A percentile compares a stretch with the other conserved stretches of the same genome.
These are phyloP conservation scores for Phytopythium delawarense DNA, from an alignment of 352 stramenopile species.

Conservation along the genomic window DNA sequence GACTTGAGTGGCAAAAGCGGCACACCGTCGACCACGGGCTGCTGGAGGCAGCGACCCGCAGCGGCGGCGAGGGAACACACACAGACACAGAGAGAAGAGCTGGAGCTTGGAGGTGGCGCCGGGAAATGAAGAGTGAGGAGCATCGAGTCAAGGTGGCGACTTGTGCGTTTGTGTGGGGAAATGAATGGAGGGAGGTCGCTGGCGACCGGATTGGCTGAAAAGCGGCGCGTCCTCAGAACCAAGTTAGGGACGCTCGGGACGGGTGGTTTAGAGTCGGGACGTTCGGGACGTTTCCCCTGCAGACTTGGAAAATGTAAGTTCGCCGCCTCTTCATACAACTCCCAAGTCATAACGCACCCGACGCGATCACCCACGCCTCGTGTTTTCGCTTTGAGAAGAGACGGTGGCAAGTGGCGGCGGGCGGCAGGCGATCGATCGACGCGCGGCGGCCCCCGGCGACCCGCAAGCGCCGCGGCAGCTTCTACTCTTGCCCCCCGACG, in stretches of 20 bases:
- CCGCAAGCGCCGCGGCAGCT: too few species aligned
- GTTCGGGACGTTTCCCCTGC: background rate
- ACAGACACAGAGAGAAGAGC: background rate
- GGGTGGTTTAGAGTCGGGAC: background rate
- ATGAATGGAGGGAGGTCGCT: conserved; percentile 1
- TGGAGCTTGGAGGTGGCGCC: background rate
- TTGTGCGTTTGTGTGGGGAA: background rate
- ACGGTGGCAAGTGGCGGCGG: background rate
- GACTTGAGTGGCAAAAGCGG: conserved; percentile 65
- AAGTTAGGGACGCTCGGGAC: background rate
- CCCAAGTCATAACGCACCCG: background rate
- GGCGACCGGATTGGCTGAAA: background rate
- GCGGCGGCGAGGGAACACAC: conserved; percentile 1
- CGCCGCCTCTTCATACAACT: background rate
- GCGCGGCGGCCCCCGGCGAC: background rate
- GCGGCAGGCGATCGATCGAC: background rate
- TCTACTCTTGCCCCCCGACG: background rate
- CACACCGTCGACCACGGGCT: conserved; percentile 6
- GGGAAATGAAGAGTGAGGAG: background rate
- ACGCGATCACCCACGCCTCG: too few species aligned
- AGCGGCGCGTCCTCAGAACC: background rate
- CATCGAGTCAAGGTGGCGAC: background rate
- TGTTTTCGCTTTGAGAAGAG: too few species aligned
- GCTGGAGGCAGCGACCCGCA: background rate
- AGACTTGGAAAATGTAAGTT: background rate